phyloP scores from a whole-genome alignment of 495 filamentous ascomycete species.

The Arthonia radiata region DNA sequence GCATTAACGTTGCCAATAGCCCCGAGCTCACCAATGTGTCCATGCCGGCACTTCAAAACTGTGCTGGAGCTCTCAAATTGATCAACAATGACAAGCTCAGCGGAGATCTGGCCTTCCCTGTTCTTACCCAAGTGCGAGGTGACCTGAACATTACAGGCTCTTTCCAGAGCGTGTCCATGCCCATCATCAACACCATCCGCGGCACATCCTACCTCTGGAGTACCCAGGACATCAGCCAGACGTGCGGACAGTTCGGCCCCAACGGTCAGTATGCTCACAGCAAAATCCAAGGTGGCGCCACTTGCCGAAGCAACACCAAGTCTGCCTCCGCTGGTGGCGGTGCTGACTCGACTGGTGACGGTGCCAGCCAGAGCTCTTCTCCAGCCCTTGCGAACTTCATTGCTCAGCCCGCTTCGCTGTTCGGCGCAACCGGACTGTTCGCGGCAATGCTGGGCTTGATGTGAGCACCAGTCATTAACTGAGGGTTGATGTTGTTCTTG shows the following conservation, averaged over 20 bases:
- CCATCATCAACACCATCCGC: constrained; percentile 43
- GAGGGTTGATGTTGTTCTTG: too few species aligned
- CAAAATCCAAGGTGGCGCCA: too few species aligned
- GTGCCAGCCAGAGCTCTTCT: too few species aligned
- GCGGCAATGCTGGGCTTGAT: too few species aligned
- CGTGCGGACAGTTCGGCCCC: constrained; percentile 17
- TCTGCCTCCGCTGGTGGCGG: too few species aligned
- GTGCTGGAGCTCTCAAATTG: constrained; percentile 59
- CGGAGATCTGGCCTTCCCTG: constrained; percentile 36
- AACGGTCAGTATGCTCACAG: too few species aligned
- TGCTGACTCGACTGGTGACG: too few species aligned
- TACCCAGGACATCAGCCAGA: constrained; percentile 20
- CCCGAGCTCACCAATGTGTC: constrained; percentile 47
- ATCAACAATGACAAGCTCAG: constrained; percentile 62
- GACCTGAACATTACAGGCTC: constrained; percentile 67
- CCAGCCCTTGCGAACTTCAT: too few species aligned
- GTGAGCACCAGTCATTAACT: too few species aligned
- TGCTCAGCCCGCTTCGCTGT: too few species aligned
- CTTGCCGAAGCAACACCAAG: too few species aligned
- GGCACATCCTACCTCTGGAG: constrained; percentile 74
- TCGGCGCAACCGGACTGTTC: too few species aligned
- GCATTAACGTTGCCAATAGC: constrained; percentile 65
- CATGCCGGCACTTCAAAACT: constrained; percentile 34
- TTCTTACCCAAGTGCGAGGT: constrained; percentile 45
- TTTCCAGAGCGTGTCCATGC: constrained; percentile 36